phyloP scores from a whole-genome alignment of 108 stramenopile genomes.

The Cylindrotheca closterium region DNA sequence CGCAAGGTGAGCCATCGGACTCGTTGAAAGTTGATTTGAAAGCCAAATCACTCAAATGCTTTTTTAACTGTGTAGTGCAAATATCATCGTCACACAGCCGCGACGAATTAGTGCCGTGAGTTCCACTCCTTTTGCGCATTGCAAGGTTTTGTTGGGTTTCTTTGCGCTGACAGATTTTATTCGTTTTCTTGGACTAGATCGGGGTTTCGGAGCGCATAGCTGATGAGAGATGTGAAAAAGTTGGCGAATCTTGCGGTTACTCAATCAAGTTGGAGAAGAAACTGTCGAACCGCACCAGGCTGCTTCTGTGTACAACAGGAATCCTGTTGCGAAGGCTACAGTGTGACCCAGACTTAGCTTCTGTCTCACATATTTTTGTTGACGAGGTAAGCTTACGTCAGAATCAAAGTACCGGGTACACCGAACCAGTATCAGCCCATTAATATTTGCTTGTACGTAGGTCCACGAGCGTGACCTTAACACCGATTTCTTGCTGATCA shows the following conservation, averaged over 20 bases:
- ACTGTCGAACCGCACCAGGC: conserved; percentile 58
- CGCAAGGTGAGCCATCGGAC: too few relatives aligned
- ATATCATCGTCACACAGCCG: conserved; percentile 91
- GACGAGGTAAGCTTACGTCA: conserved; percentile 61
- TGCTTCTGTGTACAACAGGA: conserved; percentile 90
- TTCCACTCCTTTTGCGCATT: too few relatives aligned
- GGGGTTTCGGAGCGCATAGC: conserved; percentile 91
- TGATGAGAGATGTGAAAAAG: conserved; percentile 71
- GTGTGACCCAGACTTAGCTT: conserved; percentile 62
- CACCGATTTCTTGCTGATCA: conserved; percentile 89
- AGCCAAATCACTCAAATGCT: too few relatives aligned
- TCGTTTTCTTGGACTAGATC: too few relatives aligned
- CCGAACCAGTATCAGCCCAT: background rate
- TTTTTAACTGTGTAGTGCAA: too few relatives aligned
- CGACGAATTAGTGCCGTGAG: conserved; percentile 88
- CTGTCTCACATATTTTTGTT: conserved; percentile 78
- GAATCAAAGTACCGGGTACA: background rate
- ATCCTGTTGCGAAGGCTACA: conserved; percentile 86
- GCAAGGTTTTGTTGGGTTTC: too few relatives aligned
- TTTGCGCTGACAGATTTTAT: too few relatives aligned
- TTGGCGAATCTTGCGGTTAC: conserved; percentile 87
- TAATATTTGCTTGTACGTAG: background rate
- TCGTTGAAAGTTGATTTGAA: too few relatives aligned
- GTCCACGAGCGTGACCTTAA: conserved; percentile 87
- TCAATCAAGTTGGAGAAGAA: conserved; percentile 83